Conservation (phyloP, 805 yeast genomes). For the Suhomyces emberorum region DNA sequence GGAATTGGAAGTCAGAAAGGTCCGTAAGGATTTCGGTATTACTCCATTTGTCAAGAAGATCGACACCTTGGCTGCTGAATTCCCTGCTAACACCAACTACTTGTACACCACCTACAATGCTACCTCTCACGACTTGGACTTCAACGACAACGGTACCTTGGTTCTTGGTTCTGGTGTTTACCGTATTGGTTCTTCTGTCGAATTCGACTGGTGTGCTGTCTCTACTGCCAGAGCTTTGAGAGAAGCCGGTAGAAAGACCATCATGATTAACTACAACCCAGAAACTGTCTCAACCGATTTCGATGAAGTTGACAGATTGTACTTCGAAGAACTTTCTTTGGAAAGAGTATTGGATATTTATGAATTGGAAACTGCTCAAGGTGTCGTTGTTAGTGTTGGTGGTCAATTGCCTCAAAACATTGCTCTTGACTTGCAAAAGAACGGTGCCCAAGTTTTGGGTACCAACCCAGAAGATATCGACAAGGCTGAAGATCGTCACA, state of each 20-base stretch:
- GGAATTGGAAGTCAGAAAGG: slow-evolving; percentile 79
- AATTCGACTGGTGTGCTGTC: slow-evolving; percentile 99
- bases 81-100: slow-evolving; percentile 96
- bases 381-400: slow-evolving; percentile 95
- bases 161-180: slow-evolving; percentile 99
- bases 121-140: slow-evolving; percentile 73
- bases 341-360: slow-evolving; percentile 98
- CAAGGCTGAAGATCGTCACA: slow-evolving; percentile 97
- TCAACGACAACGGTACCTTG: slow-evolving; percentile 87
- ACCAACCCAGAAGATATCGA: slow-evolving; percentile 94
- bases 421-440: slow-evolving; percentile 75
- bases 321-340: slow-evolving; percentile 90
- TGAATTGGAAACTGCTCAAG: slow-evolving; percentile 84
- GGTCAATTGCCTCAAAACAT: slow-evolving; percentile 98
- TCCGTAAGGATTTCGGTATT: slow-evolving; percentile 76
- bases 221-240: slow-evolving; percentile 93
- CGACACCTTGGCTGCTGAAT: slow-evolving; percentile 97
- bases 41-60: slow-evolving; percentile 94
- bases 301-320: slow-evolving; percentile 96
- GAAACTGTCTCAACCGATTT: slow-evolving; percentile 98
- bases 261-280: slow-evolving; percentile 97
- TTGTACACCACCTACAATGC: slow-evolving; percentile 96
- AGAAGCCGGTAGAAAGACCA: slow-evolving; percentile 80
- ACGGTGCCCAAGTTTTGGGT: slow-evolving; percentile 88
- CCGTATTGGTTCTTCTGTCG: slow-evolving; percentile 97